Evolutionary conservation across 2,329 filamentous ascomycete genomes (phyloP), one percentile per base, ranked within the genome.

Genomic region (Colletotrichum destructivum): DNA sequence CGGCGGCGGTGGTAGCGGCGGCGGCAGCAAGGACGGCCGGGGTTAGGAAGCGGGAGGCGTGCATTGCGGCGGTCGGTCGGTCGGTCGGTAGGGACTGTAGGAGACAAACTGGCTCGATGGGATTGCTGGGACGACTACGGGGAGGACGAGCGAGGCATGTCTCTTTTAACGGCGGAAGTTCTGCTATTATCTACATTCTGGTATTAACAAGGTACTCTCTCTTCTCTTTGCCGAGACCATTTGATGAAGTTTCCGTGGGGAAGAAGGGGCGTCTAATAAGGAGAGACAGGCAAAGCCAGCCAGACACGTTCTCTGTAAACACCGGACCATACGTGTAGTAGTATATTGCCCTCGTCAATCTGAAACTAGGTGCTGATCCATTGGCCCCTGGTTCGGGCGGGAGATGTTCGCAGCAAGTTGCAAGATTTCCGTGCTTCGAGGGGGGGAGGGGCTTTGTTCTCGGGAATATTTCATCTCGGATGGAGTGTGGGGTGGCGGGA

Each of bases 1-100:
- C 3, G 15, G n/a, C n/a, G n/a, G n/a, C n/a, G n/a, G n/a, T n/a
- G n/a, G n/a, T n/a, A n/a, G 23, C 49, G 4, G 38, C 68, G 12
- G 44, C 47, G 16, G 63, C 56, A 4, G 51, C 68, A 16, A 68
- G 23, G n/a, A 18, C 66, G 59, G 66, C 66, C 40, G 65, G 40
- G 4, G 52, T 42, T 23, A 68, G 31, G 13, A 40, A 35, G 38
- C 59, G 51, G 23, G 51, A n/a, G 42, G 63, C 4, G 2, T 68
- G 42, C 59, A 68, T 68, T 12, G 62, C 12, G 13, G 16, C n/a
- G n/a, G n/a, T n/a, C n/a, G n/a, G n/a, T n/a, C 23, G 16, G 6
- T 42, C 38, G 16, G 6, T 42, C 38, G 23, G 61, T 65, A 69
- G 42, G 40, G 54, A 60, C 54, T 40, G 61, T 38, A 8, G 18